Evolutionary conservation across 768 basidiomycete genomes (phyloP), one percentile per base, ranked within the genome.

Genomic region (Pilatotrama ljubarskyi): DNA sequence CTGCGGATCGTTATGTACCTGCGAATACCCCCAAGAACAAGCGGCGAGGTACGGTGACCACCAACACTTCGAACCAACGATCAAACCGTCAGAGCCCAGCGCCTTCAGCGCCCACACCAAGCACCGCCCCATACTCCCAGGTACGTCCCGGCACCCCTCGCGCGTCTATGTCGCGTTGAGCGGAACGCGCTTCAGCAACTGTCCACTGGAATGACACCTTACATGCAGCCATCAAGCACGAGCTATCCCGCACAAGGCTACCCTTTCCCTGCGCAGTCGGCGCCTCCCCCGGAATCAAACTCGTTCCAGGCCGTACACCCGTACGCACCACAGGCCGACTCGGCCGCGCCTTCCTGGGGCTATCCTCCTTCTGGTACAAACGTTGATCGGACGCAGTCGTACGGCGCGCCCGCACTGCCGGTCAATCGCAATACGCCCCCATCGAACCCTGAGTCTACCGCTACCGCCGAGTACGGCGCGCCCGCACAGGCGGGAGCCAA

Each of bases 1-100:
- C 92, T 4, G 77, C 84, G 35, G 90, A 92, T 69, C 84, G 90
- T 51, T 89, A 86, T 72, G 79, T 84, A n/a, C 81, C 88, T 1
- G 69, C 73, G 1, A 68, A 74, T 49, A 69, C 71, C 2, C 70
- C 73, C 15, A 75, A 75, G 67, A 50, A 66, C 55, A 68, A 70
- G 57, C 58, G 72, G 42, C 64, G 67, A 59, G 55, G 62, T 36
- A 67, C 69, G 14, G 60, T 64, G 40, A 47, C 66, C 26, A 57
- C 63, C 15, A 53, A 44, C 29, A 44, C 69, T 46, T 43, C 68
- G 41, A 43, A 42, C 48, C 59, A 64, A 55, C 60, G 66, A 48
- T 50, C 71, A 8, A 53, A 42, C 32, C 56, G 63, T 13, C 63
- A 66, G 46, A 68, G 60, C 35, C 63, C 65, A 18, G 68, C 55